A percentile compares a stretch with the other conserved stretches of the same genome.
Evolutionary conservation across 2,329 filamentous ascomycete species (phyloP).

Genomic region (Graphilbum ipis-grandicollis): DNA sequence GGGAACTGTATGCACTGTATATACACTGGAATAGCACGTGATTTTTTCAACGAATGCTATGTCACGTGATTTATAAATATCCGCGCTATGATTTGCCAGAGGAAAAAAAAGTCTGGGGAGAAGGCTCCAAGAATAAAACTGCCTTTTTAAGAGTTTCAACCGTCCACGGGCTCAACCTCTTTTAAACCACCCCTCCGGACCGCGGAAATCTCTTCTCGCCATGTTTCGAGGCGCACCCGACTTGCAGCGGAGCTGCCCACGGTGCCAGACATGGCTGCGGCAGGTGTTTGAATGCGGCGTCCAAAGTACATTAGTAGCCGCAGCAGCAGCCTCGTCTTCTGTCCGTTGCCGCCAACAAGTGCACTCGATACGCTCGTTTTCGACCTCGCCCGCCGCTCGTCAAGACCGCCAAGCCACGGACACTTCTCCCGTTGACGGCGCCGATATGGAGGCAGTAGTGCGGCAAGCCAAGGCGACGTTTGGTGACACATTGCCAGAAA

Average conservation of each 20-base stretch:
- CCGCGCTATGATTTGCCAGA: constrained; percentile 8
- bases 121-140: no score
- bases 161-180: not conserved
- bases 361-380: not conserved
- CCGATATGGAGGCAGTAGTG: constrained; percentile 44
- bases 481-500: constrained; percentile 58
- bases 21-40: no score
- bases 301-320: no score
- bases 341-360: constrained; percentile 3
- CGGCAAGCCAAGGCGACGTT: constrained; percentile 57
- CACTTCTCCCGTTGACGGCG: not conserved
- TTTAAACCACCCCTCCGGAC: no score
- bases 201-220: not conserved
- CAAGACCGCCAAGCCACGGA: no score
- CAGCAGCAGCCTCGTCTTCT: not conserved
- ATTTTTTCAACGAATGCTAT: no score
- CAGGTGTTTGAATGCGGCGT: constrained; percentile 8
- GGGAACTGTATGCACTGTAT: no score
- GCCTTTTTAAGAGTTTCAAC: no score
- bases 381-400: not conserved
- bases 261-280: constrained; percentile 9
- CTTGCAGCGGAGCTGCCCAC: constrained; percentile 9
- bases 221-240: constrained; percentile 8
- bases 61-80: constrained; percentile 7
- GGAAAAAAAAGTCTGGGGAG: no score